Conservation (phyloP, 2,329 filamentous ascomycete species). For the Plectosphaerella plurivora region DNA sequence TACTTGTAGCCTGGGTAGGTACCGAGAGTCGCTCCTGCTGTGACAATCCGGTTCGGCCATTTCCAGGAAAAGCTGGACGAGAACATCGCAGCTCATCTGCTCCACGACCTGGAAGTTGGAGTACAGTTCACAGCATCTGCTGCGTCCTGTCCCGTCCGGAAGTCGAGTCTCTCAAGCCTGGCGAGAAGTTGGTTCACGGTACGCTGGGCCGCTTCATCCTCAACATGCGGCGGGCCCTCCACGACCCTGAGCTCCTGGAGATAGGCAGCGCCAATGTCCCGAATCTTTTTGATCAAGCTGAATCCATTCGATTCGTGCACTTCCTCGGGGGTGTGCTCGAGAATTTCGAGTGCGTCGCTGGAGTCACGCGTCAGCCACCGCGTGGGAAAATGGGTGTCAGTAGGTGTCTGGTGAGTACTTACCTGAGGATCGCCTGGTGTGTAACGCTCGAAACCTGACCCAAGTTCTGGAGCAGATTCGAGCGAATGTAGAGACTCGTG, state of each 20-base stretch:
- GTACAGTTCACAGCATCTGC: neutral
- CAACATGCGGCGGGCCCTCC: neutral
- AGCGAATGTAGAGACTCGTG: slow-evolving; percentile 29
- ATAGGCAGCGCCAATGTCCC: slow-evolving; percentile 29
- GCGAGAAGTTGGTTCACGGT: neutral
- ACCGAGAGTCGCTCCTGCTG: too few species aligned
- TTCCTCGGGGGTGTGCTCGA: slow-evolving; percentile 25
- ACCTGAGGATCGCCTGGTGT: slow-evolving; percentile 24
- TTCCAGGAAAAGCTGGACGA: too few species aligned
- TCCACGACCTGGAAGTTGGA: too few species aligned
- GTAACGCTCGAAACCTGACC: slow-evolving; percentile 12
- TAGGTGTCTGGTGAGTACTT: neutral
- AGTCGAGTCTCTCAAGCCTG: neutral
- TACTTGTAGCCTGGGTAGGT: too few species aligned
- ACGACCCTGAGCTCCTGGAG: slow-evolving; percentile 15
- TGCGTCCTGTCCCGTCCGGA: neutral
- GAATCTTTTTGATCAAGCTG: slow-evolving; percentile 26
- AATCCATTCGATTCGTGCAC: slow-evolving; percentile 27
- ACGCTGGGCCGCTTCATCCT: neutral
- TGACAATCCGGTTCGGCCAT: too few species aligned
- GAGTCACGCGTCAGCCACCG: neutral
- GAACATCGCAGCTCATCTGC: too few species aligned
- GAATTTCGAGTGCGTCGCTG: slow-evolving; percentile 27
- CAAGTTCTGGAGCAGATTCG: slow-evolving; percentile 29
- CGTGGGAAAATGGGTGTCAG: neutral